phyloP scores from a whole-genome alignment of 2,329 filamentous ascomycete genomes.

The Polytolypa hystricis region DNA sequence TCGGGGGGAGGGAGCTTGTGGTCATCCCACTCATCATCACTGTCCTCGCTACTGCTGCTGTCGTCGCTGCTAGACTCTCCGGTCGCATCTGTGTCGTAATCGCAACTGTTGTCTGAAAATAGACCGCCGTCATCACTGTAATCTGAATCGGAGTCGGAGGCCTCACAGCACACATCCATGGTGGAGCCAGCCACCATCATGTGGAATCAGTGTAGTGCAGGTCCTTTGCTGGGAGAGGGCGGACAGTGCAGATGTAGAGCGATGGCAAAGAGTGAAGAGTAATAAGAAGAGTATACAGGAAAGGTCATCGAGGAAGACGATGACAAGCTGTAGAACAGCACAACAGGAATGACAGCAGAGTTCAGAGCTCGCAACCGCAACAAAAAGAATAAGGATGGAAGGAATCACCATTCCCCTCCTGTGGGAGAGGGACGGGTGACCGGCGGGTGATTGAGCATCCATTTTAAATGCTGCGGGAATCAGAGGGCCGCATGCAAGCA shows the following conservation, averaged over 20 bases:
- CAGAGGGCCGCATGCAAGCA: not conserved
- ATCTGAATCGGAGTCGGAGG: not conserved
- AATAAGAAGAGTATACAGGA: not conserved
- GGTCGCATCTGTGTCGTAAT: too few relatives aligned
- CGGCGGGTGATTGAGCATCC: not conserved
- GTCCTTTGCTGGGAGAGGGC: too few relatives aligned
- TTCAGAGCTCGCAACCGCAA: not conserved
- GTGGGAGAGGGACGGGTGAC: not conserved
- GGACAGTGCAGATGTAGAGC: too few relatives aligned
- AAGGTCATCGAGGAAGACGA: not conserved
- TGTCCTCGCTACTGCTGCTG: not conserved
- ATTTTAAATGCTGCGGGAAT: not conserved
- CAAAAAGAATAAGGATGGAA: not conserved
- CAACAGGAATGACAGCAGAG: not conserved
- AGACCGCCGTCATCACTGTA: constrained; percentile 1
- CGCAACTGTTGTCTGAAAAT: constrained; percentile 1
- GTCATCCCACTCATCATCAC: not conserved
- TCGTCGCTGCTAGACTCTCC: too few relatives aligned
- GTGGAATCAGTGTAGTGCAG: too few relatives aligned
- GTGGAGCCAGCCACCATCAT: not conserved
- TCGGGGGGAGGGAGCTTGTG: too few relatives aligned
- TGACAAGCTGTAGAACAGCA: not conserved
- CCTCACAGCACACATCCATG: not conserved
- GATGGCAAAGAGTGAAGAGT: too few relatives aligned
- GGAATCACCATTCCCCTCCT: not conserved